Percentiles rank a stretch among this genome's conserved stretches.
Evolutionary conservation across 1,284 basidiomycete genomes (phyloP).

Genomic region (Trametes polyzona): DNA sequence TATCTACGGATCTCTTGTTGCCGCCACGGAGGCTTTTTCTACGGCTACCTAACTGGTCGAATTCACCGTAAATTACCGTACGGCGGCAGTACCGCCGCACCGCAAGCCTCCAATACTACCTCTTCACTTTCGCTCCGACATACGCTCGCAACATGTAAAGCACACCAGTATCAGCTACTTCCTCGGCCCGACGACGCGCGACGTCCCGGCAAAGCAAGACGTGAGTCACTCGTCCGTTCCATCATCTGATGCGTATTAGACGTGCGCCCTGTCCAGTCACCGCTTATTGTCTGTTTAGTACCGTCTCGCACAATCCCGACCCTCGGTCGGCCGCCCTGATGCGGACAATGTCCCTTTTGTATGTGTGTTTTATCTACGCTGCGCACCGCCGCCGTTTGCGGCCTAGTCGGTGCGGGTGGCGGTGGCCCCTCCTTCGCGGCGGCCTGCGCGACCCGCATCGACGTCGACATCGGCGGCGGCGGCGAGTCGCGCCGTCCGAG

Average conservation of each 20-base stretch:
- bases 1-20: neutral
- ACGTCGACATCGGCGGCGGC: conserved; percentile 6
- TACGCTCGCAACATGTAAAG: neutral
- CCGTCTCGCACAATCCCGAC: neutral
- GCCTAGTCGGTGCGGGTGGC: neutral
- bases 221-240: neutral
- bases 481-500: too few relatives aligned
- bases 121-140: too few relatives aligned
- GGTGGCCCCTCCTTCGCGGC: neutral
- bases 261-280: neutral
- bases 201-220: neutral
- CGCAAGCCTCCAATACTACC: neutral
- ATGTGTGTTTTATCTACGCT: neutral
- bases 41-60: conserved; percentile 9
- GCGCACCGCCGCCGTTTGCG: neutral
- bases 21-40: conserved; percentile 4
- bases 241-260: conserved; percentile 9
- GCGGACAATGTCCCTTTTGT: neutral
- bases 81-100: neutral
- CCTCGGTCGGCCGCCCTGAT: neutral
- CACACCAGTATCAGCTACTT: neutral
- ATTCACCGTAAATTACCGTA: neutral
- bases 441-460: conserved; percentile 15
- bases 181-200: neutral
- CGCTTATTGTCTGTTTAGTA: neutral